These are phyloP conservation scores for Pseudogymnoascus sp. DNA, from an alignment of 2,329 filamentous ascomycete genomes.

Conservation along the genomic window DNA sequence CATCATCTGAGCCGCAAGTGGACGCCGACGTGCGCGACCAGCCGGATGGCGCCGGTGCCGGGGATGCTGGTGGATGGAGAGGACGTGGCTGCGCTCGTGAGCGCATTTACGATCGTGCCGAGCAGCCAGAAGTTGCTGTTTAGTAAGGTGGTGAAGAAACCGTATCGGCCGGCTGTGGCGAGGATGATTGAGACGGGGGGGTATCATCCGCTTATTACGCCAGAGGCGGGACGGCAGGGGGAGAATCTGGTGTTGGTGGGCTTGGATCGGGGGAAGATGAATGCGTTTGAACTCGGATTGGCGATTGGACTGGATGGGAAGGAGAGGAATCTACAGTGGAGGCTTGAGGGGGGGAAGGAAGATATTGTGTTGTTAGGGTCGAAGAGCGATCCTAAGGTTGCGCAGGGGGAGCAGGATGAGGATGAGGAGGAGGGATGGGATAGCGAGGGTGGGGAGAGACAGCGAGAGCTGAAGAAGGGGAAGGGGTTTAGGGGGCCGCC, in stretches of 20 bases:
- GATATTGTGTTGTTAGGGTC: conserved; percentile 3
- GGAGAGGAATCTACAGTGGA: conserved; percentile 28
- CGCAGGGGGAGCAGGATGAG: background rate
- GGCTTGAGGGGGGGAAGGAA: conserved; percentile 17
- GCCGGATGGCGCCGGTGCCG: conserved; percentile 31
- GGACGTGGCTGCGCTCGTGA: conserved; percentile 38
- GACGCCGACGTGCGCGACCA: conserved; percentile 31
- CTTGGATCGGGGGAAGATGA: conserved; percentile 19
- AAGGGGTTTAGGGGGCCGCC: conserved; percentile 12
- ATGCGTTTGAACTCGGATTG: conserved; percentile 15
- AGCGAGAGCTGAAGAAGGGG: background rate
- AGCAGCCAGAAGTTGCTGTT: conserved; percentile 27
- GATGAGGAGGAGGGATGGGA: background rate
- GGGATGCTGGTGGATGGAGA: conserved; percentile 40
- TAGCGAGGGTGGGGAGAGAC: background rate
- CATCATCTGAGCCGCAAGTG: conserved; percentile 39
- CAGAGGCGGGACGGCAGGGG: conserved; percentile 13
- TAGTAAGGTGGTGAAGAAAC: conserved; percentile 28
- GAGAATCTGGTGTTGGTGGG: conserved; percentile 26
- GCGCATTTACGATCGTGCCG: conserved; percentile 44
- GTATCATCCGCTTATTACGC: conserved; percentile 15
- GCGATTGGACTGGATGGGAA: conserved; percentile 24
- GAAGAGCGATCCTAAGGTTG: conserved; percentile 13
- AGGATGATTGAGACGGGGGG: conserved; percentile 32
- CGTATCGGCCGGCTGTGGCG: conserved; percentile 28